Evolutionary conservation across 2,329 filamentous ascomycete species (phyloP), one percentile per base, ranked within the genome.

Genomic region (Talaromyces amestolkiae): DNA sequence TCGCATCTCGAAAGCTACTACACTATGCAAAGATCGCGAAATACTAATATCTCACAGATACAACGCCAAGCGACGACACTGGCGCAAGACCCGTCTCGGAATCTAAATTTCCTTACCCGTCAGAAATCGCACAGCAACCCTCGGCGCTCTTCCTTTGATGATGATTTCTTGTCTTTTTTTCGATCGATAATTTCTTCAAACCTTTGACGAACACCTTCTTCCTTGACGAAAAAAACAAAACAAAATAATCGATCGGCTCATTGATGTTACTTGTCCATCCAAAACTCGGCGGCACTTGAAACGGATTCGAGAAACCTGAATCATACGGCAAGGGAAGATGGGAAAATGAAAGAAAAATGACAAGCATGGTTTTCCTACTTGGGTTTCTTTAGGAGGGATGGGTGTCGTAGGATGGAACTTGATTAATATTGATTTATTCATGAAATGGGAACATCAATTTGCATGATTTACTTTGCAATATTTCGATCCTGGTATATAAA

Each of bases 51-150:
- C 1, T 8, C 31, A 27, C 56, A 59, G 56, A 86, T 99, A 99
- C 90, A 99, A 99, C 87, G 93, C 95, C 79, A 99, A 99, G 92
- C 88, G 95, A 84, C 91, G 95, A 86, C 95, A 99, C 84, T 99
- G 95, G 95, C 92, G 95, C 87, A 99, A 99, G 94, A 98, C 95
- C 81, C 91, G 93, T 82, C 92, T 99, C 85, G 93, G 93, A 81
- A 96, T 99, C 87, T 99, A 95, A 87, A 88, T 83, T 71, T 67
- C 24, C 15, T 43, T 19, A 39, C 27, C 51, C 49, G 49, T 56
- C 53, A 33, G 51, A 63, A 58, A 63, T 63, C 61, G 41, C 61
- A 63, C 49, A 53, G 56, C 56, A 59, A 56, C 37, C 51, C 39
- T 58, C 61, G 49, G 61, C 53, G 49, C 53, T 63, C 27, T 47